Percentiles rank a stretch among this genome's conserved stretches.
phyloP scores from a whole-genome alignment of 192 early-diverging fungal genomes.

The Podila clonocystis region DNA sequence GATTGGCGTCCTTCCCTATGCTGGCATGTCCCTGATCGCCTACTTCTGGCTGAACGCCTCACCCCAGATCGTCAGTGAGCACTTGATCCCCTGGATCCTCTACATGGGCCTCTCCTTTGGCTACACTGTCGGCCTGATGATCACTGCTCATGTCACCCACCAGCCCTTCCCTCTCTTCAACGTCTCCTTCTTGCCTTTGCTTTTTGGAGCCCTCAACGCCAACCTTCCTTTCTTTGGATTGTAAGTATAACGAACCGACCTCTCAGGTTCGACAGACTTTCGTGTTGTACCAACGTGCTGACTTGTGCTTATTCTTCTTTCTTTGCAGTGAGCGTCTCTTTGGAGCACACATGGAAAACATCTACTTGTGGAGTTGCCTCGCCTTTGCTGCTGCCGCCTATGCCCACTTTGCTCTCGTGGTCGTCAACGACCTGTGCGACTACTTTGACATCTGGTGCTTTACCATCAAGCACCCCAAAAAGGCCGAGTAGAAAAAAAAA shows the following conservation, averaged over 20 bases:
- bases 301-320: constrained; percentile 11
- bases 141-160: constrained; percentile 88
- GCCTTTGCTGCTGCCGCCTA: constrained; percentile 69
- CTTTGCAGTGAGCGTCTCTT: constrained; percentile 52
- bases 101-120: constrained; percentile 81
- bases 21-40: constrained; percentile 56
- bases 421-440: constrained; percentile 78
- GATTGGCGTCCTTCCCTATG: constrained; percentile 74
- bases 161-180: constrained; percentile 83
- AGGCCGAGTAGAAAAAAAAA: constrained; percentile 24
- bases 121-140: constrained; percentile 85
- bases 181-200: constrained; percentile 68
- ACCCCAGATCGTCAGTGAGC: constrained; percentile 70
- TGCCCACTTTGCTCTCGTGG: constrained; percentile 73
- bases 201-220: constrained; percentile 70
- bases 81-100: constrained; percentile 74
- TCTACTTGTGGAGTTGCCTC: constrained; percentile 65
- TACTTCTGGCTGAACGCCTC: constrained; percentile 75
- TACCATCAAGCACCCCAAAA: constrained; percentile 77
- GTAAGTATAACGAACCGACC: constrained; percentile 36
- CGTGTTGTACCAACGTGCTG: neutral
- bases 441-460: constrained; percentile 85
- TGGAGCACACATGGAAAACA: constrained; percentile 60
- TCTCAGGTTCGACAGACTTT: neutral
- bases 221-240: constrained; percentile 55